phyloP scores from a whole-genome alignment of 2,329 filamentous ascomycete species.

The Fusarium subtropicale region DNA sequence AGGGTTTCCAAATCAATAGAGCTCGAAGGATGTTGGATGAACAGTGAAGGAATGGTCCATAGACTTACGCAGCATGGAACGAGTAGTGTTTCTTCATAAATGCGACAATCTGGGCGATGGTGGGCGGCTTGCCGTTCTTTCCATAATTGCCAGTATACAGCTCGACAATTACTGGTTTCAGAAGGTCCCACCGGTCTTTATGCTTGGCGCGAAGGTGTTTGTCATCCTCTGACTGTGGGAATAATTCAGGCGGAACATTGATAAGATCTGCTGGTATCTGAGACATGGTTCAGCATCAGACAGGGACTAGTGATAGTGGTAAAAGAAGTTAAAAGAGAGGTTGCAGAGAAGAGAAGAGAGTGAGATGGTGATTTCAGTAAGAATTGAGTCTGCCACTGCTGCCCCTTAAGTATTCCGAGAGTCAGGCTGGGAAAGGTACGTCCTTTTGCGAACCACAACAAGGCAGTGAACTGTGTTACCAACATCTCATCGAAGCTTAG shows the following conservation, averaged over 20 bases:
- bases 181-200: not conserved
- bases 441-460: not conserved
- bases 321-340: not conserved
- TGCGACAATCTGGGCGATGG: accelerated
- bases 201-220: not conserved
- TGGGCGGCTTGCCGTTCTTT: too few species aligned
- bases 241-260: not conserved
- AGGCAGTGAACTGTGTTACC: not conserved
- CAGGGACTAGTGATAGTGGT: not conserved
- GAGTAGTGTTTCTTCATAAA: not conserved
- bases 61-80: not conserved
- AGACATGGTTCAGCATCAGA: not conserved
- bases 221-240: accelerated
- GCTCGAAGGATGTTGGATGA: accelerated
- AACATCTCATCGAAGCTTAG: not conserved
- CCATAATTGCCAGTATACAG: not conserved
- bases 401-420: not conserved
- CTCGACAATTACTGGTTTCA: not conserved
- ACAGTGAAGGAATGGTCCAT: not conserved
- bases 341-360: not conserved
- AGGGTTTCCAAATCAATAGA: accelerated
- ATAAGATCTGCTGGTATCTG: not conserved
- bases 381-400: too few species aligned
- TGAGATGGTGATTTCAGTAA: not conserved
- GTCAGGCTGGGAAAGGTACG: not conserved